Evolutionary conservation across 345 rosid species (phyloP).

Genomic region (Populus euphratica): DNA sequence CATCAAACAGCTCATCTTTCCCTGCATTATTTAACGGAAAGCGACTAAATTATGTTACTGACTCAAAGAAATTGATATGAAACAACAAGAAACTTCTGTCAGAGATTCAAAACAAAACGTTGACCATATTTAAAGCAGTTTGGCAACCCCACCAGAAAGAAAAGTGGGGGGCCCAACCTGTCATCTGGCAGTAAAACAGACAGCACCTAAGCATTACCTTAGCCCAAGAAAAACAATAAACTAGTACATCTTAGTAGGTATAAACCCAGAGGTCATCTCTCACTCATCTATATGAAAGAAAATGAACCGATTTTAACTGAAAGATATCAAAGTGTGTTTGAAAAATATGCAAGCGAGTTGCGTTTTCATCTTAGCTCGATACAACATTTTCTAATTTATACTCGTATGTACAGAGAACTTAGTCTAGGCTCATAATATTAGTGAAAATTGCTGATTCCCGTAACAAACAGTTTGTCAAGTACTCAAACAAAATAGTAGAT

Average conservation of each 20-base stretch:
- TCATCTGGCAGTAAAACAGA: background rate
- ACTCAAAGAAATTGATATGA: background rate
- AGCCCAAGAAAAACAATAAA: background rate
- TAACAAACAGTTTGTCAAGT: background rate
- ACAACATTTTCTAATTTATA: no score
- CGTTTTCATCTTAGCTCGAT: no score
- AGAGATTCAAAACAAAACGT: background rate
- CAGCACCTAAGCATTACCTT: background rate
- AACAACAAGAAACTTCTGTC: background rate
- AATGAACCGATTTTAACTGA: no score
- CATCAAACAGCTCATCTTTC: slow-evolving; percentile 97
- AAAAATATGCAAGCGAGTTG: no score
- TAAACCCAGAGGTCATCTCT: background rate
- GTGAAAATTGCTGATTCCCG: background rate
- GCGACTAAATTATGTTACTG: background rate
- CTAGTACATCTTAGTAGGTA: background rate
- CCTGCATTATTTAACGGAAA: slow-evolving; percentile 49
- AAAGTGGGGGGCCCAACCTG: background rate
- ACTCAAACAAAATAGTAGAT: background rate
- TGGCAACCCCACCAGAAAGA: no score
- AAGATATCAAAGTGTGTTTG: no score
- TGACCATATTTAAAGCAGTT: background rate
- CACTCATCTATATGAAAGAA: background rate
- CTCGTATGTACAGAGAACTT: background rate
- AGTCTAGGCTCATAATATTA: background rate